These are phyloP conservation scores for Podospora pseudopauciseta DNA, from an alignment of 495 filamentous ascomycete species.

Conservation along the genomic window DNA sequence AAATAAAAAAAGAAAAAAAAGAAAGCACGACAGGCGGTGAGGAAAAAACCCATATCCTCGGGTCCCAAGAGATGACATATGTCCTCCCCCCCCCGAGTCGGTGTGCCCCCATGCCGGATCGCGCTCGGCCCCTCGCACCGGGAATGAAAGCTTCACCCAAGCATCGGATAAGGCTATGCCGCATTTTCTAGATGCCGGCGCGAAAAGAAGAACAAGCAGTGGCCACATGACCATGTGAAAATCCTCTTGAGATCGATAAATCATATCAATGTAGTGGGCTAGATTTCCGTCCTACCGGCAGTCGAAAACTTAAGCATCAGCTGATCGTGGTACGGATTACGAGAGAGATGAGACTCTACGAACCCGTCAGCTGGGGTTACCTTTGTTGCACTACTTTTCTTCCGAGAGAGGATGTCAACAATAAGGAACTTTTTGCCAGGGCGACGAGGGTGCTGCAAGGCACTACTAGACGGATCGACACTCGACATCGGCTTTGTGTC, in stretches of 20 bases:
- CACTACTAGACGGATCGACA: not conserved
- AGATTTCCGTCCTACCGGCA: not conserved
- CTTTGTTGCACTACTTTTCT: not conserved
- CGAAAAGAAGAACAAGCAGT: not conserved
- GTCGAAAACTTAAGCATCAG: not conserved
- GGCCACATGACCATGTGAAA: not conserved
- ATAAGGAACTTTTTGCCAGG: not conserved
- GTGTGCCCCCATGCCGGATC: slow-evolving; percentile 10
- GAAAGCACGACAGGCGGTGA: slow-evolving; percentile 1
- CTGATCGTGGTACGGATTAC: slow-evolving; percentile 8
- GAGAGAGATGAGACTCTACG: slow-evolving; percentile 2
- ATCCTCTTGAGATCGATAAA: not conserved
- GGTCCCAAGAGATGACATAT: not conserved
- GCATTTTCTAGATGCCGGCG: not conserved
- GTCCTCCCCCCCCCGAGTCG: not conserved
- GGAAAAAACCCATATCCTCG: not conserved
- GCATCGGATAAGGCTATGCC: not conserved
- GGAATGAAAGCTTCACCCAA: not conserved
- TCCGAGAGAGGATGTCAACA: not conserved
- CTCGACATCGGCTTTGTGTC: not conserved
- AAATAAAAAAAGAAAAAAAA: not conserved
- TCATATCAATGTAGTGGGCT: not conserved
- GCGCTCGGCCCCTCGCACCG: not conserved
- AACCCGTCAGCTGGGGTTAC: not conserved
- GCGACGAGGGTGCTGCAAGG: not conserved